phyloP scores from a whole-genome alignment of 2,329 filamentous ascomycete genomes.

The Kalmusia sp. region DNA sequence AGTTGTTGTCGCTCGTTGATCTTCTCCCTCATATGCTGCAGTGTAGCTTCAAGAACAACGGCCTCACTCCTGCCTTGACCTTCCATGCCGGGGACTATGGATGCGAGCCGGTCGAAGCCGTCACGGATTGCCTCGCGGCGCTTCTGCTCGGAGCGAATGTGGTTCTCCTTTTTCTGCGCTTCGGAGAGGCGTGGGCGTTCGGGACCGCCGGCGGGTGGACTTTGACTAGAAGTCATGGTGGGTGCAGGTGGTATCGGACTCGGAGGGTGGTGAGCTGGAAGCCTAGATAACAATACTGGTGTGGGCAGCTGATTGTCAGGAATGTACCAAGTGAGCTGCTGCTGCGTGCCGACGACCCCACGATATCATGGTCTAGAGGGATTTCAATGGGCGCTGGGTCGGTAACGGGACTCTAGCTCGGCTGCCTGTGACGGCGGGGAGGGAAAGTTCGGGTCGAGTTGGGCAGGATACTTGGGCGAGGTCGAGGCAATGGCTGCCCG shows the following conservation, averaged over 20 bases:
- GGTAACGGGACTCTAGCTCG: not conserved
- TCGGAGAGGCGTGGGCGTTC: constrained; percentile 72
- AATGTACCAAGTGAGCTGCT: not conserved
- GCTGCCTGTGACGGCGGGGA: constrained; percentile 2
- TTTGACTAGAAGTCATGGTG: constrained; percentile 35
- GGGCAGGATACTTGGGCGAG: not conserved
- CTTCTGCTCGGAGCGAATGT: constrained; percentile 73
- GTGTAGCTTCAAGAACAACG: constrained; percentile 71
- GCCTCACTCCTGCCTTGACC: constrained; percentile 87
- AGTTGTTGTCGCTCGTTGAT: constrained; percentile 44
- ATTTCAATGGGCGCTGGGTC: not conserved
- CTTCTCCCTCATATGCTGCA: constrained; percentile 53
- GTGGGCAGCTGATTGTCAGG: not conserved
- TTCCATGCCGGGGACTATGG: constrained; percentile 80
- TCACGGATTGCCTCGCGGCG: constrained; percentile 78
- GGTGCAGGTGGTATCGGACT: not conserved
- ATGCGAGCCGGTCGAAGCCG: constrained; percentile 81
- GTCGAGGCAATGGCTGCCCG: not conserved
- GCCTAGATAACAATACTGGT: no score
- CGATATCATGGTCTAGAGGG: not conserved
- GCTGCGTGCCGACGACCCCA: not conserved
- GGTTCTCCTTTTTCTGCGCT: constrained; percentile 75
- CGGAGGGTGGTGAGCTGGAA: not conserved
- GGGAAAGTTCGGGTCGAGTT: not conserved
- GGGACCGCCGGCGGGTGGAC: constrained; percentile 32